Evolutionary conservation across 2,329 filamentous ascomycete genomes (phyloP), one percentile per base, ranked within the genome.

Genomic region (Tothia fuscella): DNA sequence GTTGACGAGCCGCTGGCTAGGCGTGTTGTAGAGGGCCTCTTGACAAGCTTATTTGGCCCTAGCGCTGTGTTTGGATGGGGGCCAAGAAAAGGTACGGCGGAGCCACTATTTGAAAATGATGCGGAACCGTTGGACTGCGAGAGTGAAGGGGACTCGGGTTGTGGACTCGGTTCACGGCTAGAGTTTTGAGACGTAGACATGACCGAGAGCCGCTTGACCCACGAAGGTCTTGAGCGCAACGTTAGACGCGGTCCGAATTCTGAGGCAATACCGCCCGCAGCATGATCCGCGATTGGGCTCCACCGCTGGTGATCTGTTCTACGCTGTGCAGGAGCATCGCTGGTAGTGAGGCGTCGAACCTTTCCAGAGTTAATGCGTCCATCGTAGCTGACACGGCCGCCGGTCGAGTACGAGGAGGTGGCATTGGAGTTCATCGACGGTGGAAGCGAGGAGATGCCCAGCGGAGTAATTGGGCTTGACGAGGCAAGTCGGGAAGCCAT

Each of bases 21-120:
- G 48, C 70, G 69, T 35, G 67, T 63, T 16, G 80, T 76, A 3
- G 78, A 70, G 28, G 74, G 70, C 46, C 82, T 76, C 61, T 89
- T 89, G 40, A 87, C 81, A 30, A 88, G 67, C 63, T 85, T 87
- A 59, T 88, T 88, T 14, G 77, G 79, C 6, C 74, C 65, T 24
- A 75, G 58, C 40, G 52, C 44, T 30, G 62, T 56, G 10, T 53
- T 53, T 16, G 51, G 45, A 7, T 17, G 50, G 58, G 61, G 48
- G 56, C 62, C 56, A 17, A 81, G 58, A 44, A 86, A 80, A 13
- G 80, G 78, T 19, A 71, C 75, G 1, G 69, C 72, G 26, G 81
- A 85, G 45, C 61, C 63, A 41, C 62, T 56, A 47, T 65, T 56
- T 10, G 66, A 67, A 45, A 67, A 62, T 16, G 62, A 55, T 48